Evolutionary conservation across 192 early-diverging fungal species (phyloP), one percentile per base, ranked within the genome.

Genomic region (Coemansia nantahalensis): DNA sequence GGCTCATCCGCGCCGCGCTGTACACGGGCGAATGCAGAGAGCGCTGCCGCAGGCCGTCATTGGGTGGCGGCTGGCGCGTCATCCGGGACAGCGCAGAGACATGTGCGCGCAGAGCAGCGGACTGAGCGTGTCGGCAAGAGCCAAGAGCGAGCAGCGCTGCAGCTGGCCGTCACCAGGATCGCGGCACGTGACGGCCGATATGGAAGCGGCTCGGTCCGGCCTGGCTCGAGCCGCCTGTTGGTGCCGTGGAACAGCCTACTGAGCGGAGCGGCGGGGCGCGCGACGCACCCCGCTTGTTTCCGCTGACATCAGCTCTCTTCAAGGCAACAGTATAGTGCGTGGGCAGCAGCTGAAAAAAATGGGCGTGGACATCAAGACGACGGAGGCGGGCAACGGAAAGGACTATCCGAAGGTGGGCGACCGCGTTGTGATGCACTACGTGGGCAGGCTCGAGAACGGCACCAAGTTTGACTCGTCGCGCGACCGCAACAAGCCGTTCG

Each of bases 401-500:
- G 55, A 39, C 66, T 77, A 33, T 54, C 73, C 86, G 59, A 80
- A 85, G 78, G 36, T 54, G 14, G 87, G 87, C 21, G 78, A 87
- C 56, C 81, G 43, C n/a, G 79, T 88, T 15, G 73, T 78, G 50
- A 90, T 90, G 49, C 88, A 88, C 82, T 90, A 87, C 56, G 63
- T 41, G 46, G 79, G 64, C 21, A 62, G 45, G 15, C 78, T 91
- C 19, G 67, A 70, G 43, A 76, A 85, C 60, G 92, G 92, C 51
- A 66, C 42, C 17, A 81, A 87, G 68, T 98, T 98, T 53, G 96
- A 98, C 68, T 90, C 89, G 46, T 91, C 90, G 48, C 63, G 76
- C 48, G 83, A 94, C 71, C 92, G 93, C 59, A 77, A 81, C 19
- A 48, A 87, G 57, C 92, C 96, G 35, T 98, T 97, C 56, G 74